Base-by-base conservation (phyloP, 805 yeast genomes). In the Metschnikowia lunata region DNA sequence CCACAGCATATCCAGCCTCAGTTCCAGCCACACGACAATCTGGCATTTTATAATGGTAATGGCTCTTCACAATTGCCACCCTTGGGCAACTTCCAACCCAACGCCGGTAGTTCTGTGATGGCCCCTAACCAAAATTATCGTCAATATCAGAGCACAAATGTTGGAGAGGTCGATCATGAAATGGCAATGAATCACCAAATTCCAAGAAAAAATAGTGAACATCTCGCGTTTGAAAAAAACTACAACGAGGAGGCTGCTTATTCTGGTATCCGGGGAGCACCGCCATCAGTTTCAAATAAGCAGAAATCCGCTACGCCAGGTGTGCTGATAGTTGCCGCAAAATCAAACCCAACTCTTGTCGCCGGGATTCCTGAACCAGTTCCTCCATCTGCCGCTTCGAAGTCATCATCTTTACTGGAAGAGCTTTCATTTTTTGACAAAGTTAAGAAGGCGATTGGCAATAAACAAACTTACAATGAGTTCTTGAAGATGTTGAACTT, bases 401-500 rank as follows among this genome's bases (percentile, higher is more conserved):
- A 80, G 56, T 64, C 75, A 15, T 76, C 89, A 0, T 79, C 82
- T 29, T 67, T 89, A 43, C 76, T 82, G 49, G 96, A 89, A 57
- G 99, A 93, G 64, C 80, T 93, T 32, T 75, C 82, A 7, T 93
- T 93, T 61, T 93, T 93, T 59, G 98, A 93, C 62, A 85, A 83
- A 59, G 96, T 88, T 30, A 91, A 91, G 68, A 87, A 85, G 60
- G 82, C 82, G 7, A 82, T 93, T 57, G 89, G 89, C 15, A 88
- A 87, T 62, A 90, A 88, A 61, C 95, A 85, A 62, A 79, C 88
- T 10, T 93, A 93, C 64, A 85, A 85, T 54, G 99, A 93, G 68
- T 93, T 93, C 62, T 72, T 93, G 62, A 95, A 95, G 63, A 74
- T 91, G 45, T 69, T 93, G 53, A 88, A 91, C 56, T 71, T 93